Base-by-base conservation (phyloP, 768 basidiomycete species). In the Cystobasidiopsis lactophilus region DNA sequence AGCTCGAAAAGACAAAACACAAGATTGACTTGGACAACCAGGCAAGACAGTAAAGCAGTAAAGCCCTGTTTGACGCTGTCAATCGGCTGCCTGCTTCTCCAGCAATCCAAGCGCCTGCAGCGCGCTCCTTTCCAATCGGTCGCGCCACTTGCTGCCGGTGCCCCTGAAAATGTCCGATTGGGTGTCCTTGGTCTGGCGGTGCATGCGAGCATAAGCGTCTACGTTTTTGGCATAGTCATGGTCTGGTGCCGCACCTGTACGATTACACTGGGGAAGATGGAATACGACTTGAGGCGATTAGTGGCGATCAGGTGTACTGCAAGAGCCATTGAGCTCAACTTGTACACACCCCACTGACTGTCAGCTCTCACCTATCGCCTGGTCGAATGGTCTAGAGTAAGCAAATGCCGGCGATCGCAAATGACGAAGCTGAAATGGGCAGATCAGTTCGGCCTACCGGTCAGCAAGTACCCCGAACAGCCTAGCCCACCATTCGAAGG, bases 1-100 rank as follows among this genome's bases (percentile, higher is more conserved):
- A 27, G 3, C 31, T 56, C 1, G 44, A 47, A 18, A 46, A 51
- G 39, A 45, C 33, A 3, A 56, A 51, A 29, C 23, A 46, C 35
- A 56, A 52, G 51, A 40, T 40, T 4, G 55, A 56, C 9, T 47
- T 27, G 16, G 45, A 47, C 29, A 27, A 26, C 45, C 4, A 4
- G 14, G 27, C 41, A 43, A 43, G 19, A 26, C 27, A 24, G 27
- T 19, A 43, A 19, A 43, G 41, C 10, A 11, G 19, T 38, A 38
- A n/a, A n/a, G 37, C 11, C 37, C 37, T 38, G 11, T 38, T 11
- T 11, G 37, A 38, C 19, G 37, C 37, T 38, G 11, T 38, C 11
- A 19, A 11, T 19, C 37, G 19, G 19, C 11, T 11, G 11, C 19
- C 37, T 38, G 19, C 10, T 43, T 43, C 40, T 43, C 19, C 9